Evolutionary conservation across 495 filamentous ascomycete species (phyloP), one percentile per base, ranked within the genome.

Genomic region (Pyrenula aspistea): DNA sequence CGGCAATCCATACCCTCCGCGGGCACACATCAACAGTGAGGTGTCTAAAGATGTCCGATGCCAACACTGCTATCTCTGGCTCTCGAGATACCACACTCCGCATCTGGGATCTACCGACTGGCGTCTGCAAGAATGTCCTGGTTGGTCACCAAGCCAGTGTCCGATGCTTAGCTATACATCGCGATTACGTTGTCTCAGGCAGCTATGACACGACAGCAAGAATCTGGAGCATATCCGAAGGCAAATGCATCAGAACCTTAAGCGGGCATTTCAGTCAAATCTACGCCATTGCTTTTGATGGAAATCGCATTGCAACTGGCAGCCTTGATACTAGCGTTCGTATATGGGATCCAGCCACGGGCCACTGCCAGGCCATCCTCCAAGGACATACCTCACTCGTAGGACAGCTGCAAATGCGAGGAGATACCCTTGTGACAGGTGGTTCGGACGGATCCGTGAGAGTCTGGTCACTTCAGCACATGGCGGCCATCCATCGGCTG

Each of bases 211-310:
- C 93, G 1, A 95, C 89, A 1, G 93, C 93, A 12, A 88, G 89
- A 60, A 91, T 98, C 51, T 98, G 93, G 93, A 96, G 88, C 63
- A 96, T 98, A 23, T 89, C 87, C 1, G 87, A 95, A 67, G 94
- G 93, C 10, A 82, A 88, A 60, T 97, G 92, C 66, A 71, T 96
- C 25, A 81, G 91, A 31, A 96, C 89, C 2, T 75, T 98, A 22
- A 83, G 81, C n/a, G 93, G 93, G 0, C 93, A 98, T 72, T 97
- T 96, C 71, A 97, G 93, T 67, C 93, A 98, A 63, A 98, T 98
- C 55, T 98, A 98, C 64, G 94, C 93, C 11, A 95, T 98, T 64
- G 92, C 93, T 0, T 98, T 96, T 68, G 93, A 98, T 66, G 93
- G 93, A 20, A 78, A 80, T 53, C 79, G 90, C 54, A 92, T 98